A percentile compares a stretch with the other conserved stretches of the same genome.
These are phyloP conservation scores for Leccinum subrobustum DNA, from an alignment of 1,284 basidiomycete species.

Conservation along the genomic window DNA sequence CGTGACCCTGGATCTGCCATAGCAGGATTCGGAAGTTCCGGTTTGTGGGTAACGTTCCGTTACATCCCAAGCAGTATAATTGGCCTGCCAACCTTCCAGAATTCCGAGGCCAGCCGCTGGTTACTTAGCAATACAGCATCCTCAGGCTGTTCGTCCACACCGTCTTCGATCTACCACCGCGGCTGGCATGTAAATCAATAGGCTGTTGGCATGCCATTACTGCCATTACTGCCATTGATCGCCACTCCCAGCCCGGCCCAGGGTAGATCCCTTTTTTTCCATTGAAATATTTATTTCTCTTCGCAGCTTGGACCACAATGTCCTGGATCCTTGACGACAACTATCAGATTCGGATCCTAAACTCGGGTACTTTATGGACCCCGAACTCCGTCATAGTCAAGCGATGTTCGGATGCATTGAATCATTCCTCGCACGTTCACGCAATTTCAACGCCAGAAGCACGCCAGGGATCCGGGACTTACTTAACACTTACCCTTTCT, in stretches of 20 bases:
- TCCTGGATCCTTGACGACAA: neutral
- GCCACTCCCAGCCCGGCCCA: neutral
- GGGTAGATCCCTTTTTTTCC: neutral
- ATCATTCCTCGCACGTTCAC: neutral
- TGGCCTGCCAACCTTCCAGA: neutral
- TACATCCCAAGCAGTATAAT: neutral
- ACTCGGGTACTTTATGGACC: neutral
- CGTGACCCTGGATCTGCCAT: slow-evolving; percentile 1
- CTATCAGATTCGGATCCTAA: neutral
- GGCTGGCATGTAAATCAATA: neutral
- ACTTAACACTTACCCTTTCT: neutral
- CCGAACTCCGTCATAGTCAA: neutral
- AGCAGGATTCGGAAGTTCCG: neutral
- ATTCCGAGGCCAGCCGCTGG: neutral
- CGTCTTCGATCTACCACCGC: neutral
- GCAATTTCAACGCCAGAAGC: neutral
- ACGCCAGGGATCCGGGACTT: neutral
- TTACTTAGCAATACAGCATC: neutral
- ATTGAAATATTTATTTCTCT: neutral
- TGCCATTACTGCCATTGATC: neutral
- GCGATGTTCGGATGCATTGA: neutral
- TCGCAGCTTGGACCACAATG: neutral
- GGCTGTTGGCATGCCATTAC: neutral
- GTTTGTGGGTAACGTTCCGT: neutral
- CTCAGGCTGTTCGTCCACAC: neutral